A percentile compares a stretch with the other conserved stretches of the same genome.
These are phyloP conservation scores for Geosmithia flava DNA, from an alignment of 2,329 filamentous ascomycete species.

Conservation along the genomic window DNA sequence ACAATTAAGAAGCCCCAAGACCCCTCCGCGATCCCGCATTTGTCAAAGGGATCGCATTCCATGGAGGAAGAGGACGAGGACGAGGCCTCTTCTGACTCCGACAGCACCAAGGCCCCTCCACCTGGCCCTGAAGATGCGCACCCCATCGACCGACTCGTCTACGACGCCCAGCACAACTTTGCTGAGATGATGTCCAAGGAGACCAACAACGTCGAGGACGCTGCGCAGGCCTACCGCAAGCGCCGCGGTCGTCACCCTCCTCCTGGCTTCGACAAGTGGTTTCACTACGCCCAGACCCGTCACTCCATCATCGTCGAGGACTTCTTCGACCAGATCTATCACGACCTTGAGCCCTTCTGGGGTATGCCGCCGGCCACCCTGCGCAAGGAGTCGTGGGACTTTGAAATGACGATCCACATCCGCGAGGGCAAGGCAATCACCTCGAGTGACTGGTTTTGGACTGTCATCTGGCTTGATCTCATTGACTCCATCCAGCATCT, in stretches of 20 bases:
- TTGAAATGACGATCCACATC: conserved; percentile 49
- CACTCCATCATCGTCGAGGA: conserved; percentile 46
- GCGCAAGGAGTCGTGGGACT: conserved; percentile 38
- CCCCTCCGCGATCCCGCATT: too few relatives aligned
- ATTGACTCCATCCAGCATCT: conserved; percentile 38
- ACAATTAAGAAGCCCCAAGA: background rate
- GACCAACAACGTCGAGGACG: conserved; percentile 37
- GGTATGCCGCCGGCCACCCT: conserved; percentile 33
- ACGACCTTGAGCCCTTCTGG: conserved; percentile 48
- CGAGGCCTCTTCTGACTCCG: background rate
- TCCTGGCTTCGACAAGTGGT: conserved; percentile 50
- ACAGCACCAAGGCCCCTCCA: background rate
- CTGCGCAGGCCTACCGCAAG: conserved; percentile 44
- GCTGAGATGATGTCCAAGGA: conserved; percentile 25
- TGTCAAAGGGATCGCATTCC: background rate
- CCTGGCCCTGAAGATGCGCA: conserved; percentile 15
- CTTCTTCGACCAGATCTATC: conserved; percentile 52
- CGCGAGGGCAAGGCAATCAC: conserved; percentile 38
- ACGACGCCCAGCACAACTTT: conserved; percentile 27
- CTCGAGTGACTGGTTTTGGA: conserved; percentile 45
- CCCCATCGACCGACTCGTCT: conserved; percentile 41
- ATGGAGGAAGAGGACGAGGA: background rate
- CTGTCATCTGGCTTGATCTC: conserved; percentile 41
- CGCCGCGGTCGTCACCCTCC: conserved; percentile 49
- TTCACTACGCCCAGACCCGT: conserved; percentile 37